These are phyloP conservation scores for Acorus calamus DNA, from an alignment of 106 monocot species.

Conservation along the genomic window DNA sequence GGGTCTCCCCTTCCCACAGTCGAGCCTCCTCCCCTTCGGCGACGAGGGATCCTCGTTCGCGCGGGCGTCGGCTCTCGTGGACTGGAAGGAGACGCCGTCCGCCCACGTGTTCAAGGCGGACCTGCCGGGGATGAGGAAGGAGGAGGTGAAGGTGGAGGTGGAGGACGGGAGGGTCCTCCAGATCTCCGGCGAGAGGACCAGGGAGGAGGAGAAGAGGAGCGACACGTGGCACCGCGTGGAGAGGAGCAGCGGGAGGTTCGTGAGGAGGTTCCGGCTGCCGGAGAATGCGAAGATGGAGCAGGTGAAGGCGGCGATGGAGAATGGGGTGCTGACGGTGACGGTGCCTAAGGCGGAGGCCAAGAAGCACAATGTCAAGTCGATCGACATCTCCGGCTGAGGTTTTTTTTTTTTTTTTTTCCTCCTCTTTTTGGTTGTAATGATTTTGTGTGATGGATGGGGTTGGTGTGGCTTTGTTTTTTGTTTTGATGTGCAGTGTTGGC, in stretches of 20 bases:
- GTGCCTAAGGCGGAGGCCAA: constrained; percentile 39
- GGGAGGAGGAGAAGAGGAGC: constrained; percentile 29
- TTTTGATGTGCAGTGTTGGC: no score
- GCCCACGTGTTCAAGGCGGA: constrained; percentile 24
- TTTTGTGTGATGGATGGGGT: no score
- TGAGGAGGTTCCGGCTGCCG: constrained; percentile 8
- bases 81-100: constrained; percentile 20
- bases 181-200: constrained; percentile 19
- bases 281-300: constrained; percentile 22
- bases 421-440: no score
- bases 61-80: constrained; percentile 12
- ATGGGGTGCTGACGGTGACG: constrained; percentile 39
- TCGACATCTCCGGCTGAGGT: constrained; percentile 27
- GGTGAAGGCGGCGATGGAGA: constrained; percentile 35
- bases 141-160: constrained; percentile 4
- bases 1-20: constrained; percentile 1
- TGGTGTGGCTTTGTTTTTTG: no score
- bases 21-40: constrained; percentile 8
- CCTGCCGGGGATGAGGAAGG: constrained; percentile 11
- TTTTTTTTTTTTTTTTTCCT: no score
- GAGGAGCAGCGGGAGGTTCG: constrained; percentile 34
- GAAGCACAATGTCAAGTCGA: constrained; percentile 22
- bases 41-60: constrained; percentile 11
- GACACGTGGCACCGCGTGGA: constrained; percentile 37
- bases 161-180: constrained; percentile 11